phyloP scores from a whole-genome alignment of 2,329 filamentous ascomycete species.

The Phaeoacremonium minimum region DNA sequence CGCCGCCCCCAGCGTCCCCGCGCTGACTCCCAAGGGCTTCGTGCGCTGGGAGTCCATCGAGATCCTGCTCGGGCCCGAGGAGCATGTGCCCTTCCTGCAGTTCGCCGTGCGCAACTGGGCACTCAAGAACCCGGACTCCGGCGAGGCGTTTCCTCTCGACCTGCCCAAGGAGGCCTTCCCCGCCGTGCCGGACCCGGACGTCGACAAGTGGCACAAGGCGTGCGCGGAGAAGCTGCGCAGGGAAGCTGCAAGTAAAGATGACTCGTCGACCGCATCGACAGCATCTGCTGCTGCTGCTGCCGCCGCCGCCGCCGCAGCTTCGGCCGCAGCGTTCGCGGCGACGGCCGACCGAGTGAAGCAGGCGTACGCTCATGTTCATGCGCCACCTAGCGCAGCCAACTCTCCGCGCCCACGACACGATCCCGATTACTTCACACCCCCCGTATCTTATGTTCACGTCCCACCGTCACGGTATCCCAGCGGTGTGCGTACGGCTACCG shows the following conservation, averaged over 20 bases:
- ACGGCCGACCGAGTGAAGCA: conserved; percentile 7
- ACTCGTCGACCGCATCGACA: too few relatives aligned
- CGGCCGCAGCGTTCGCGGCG: conserved; percentile 2
- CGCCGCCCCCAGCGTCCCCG: conserved; percentile 71
- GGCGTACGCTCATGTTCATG: conserved; percentile 9
- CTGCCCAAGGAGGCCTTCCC: conserved; percentile 65
- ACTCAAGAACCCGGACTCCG: conserved; percentile 70
- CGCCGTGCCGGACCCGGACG: conserved; percentile 66
- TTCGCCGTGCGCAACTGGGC: conserved; percentile 74
- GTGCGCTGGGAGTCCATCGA: conserved; percentile 93
- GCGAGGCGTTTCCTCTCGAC: conserved; percentile 59
- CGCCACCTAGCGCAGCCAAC: conserved; percentile 8
- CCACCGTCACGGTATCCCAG: conserved; percentile 28
- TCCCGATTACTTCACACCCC: conserved; percentile 30
- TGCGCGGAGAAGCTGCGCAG: conserved; percentile 68
- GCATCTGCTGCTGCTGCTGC: conserved; percentile 19
- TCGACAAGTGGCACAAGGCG: conserved; percentile 79
- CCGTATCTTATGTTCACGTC: conserved; percentile 34
- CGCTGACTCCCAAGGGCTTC: conserved; percentile 79
- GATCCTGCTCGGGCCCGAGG: conserved; percentile 78
- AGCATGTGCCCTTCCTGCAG: conserved; percentile 81
- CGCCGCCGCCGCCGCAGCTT: conserved; percentile 3
- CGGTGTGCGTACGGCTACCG: conserved; percentile 1
- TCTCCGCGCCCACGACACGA: conserved; percentile 22
- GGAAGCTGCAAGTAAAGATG: conserved; percentile 43